These are phyloP conservation scores for Fusarium abutilonis DNA, from an alignment of 2,329 filamentous ascomycete genomes.

Conservation along the genomic window DNA sequence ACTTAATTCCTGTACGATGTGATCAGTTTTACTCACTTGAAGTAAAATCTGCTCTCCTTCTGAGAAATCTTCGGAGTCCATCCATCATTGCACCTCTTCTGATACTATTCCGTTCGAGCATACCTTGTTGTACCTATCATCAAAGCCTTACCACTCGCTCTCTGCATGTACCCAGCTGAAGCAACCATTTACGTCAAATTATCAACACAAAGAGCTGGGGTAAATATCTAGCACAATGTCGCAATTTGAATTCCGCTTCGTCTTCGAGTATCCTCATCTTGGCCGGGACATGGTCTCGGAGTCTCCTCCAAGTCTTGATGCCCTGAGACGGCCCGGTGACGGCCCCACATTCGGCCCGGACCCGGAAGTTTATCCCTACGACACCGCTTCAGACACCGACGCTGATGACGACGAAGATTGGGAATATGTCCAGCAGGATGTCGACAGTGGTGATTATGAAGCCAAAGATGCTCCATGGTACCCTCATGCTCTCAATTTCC, in stretches of 20 bases:
- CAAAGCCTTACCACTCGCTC: background rate
- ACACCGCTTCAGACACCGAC: background rate
- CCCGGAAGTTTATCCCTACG: background rate
- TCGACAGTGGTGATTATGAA: background rate
- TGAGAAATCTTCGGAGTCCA: background rate
- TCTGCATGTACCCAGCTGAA: background rate
- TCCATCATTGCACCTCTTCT: background rate
- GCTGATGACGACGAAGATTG: background rate
- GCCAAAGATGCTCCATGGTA: background rate
- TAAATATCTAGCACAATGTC: background rate
- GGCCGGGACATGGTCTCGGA: slow-evolving; percentile 7
- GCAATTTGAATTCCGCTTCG: background rate
- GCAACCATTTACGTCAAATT: background rate
- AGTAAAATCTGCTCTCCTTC: background rate
- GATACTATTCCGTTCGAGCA: background rate
- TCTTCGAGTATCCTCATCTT: slow-evolving; percentile 15
- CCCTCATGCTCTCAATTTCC: slow-evolving; percentile 22
- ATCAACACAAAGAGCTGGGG: background rate
- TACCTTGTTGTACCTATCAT: background rate
- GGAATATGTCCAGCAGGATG: background rate
- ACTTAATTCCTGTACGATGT: background rate
- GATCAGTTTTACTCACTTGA: background rate
- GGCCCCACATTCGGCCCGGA: background rate
- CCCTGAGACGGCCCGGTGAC: background rate
- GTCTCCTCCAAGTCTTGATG: background rate